Conservation (phyloP, 164 flowering plant genomes). For the Buxus sempervirens region DNA sequence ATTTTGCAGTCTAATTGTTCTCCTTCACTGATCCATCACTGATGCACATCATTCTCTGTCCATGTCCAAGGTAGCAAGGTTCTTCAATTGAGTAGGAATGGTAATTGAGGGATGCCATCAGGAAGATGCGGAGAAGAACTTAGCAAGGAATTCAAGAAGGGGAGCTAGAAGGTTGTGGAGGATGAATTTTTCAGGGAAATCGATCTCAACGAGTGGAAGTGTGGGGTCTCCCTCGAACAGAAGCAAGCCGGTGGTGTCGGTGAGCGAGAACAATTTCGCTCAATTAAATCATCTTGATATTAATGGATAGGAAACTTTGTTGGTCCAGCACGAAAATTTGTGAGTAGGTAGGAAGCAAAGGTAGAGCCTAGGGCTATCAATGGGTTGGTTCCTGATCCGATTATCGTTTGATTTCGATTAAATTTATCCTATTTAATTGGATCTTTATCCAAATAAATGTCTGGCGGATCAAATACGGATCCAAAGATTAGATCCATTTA, state of each 20-base stretch:
- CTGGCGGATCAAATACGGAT: too few relatives aligned
- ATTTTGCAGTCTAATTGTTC: neutral
- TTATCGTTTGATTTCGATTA: too few relatives aligned
- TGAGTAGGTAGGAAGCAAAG: constrained; percentile 85
- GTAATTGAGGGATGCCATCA: constrained; percentile 25
- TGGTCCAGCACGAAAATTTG: too few relatives aligned
- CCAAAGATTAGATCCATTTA: too few relatives aligned
- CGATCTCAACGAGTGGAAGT: constrained; percentile 89
- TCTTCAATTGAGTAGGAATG: constrained; percentile 21
- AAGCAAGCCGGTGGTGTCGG: constrained; percentile 58
- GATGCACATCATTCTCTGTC: constrained; percentile 2
- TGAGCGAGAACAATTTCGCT: constrained; percentile 51
- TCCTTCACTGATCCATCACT: neutral
- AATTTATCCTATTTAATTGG: too few relatives aligned
- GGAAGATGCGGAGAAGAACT: constrained; percentile 45
- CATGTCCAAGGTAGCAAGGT: neutral
- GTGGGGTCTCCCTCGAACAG: constrained; percentile 82
- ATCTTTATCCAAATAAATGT: too few relatives aligned
- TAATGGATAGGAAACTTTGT: constrained; percentile 65
- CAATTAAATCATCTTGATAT: constrained; percentile 66
- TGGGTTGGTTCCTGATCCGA: too few relatives aligned
- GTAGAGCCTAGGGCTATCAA: too few relatives aligned
- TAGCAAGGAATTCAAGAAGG: constrained; percentile 34
- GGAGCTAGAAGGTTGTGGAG: constrained; percentile 57
- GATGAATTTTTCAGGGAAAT: constrained; percentile 63